Evolutionary conservation across 345 rosid genomes (phyloP).

Genomic region (Physaria fendleri): DNA sequence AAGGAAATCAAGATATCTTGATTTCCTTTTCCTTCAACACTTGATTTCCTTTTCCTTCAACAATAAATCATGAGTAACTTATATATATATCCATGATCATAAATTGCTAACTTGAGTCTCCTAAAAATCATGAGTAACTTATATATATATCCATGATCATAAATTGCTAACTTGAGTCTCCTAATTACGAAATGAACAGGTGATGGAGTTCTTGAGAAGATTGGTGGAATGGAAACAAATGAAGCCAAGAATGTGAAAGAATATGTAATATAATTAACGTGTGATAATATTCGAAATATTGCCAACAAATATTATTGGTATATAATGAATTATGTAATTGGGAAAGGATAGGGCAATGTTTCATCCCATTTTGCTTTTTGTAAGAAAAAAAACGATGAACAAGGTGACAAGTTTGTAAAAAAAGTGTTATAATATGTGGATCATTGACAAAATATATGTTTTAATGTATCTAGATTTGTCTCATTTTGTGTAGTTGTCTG

Average conservation of each 20-base stretch:
- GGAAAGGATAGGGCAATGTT: conserved; percentile 13
- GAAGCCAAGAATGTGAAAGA: conserved; percentile 24
- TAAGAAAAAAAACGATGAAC: conserved; percentile 1
- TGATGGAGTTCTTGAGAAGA: conserved; percentile 54
- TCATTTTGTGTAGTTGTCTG: conserved; percentile 26
- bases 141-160: no score
- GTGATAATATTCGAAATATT: conserved; percentile 4
- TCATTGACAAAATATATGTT: no score
- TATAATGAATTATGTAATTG: conserved; percentile 6
- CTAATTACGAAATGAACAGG: conserved; percentile 34
- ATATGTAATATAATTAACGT: background rate
- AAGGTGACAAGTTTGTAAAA: background rate
- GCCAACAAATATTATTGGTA: background rate
- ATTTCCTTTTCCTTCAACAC: no score
- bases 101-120: conserved; percentile 2
- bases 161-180: conserved; percentile 2
- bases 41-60: no score
- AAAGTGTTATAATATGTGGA: background rate
- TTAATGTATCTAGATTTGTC: conserved; percentile 18
- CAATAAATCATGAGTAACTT: no score
- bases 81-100: no score
- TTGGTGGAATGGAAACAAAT: conserved; percentile 51
- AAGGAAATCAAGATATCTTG: no score
- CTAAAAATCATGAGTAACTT: no score
- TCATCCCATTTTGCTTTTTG: conserved; percentile 22